Conservation (phyloP, 73 alveolate species). For the Tetrahymena elliotti region DNA sequence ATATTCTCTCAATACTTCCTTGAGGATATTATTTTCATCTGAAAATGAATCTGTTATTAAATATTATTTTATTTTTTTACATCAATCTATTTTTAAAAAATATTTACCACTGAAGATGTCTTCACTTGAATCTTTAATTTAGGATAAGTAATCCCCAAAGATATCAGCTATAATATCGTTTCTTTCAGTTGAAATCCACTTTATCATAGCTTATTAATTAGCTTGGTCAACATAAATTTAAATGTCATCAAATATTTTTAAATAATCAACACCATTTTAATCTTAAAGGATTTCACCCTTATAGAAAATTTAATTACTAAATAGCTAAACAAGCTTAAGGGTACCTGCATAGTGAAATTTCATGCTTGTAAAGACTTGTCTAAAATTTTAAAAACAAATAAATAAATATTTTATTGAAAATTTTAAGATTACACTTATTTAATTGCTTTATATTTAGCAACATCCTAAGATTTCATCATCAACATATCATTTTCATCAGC, state of each 20-base stretch:
- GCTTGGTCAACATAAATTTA: not conserved
- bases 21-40: not conserved
- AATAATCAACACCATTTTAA: not conserved
- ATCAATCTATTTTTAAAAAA: not conserved
- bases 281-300: not conserved
- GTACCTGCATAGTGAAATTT: not conserved
- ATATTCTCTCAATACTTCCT: not conserved
- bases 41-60: not conserved
- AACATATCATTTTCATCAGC: not conserved
- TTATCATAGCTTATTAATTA: not conserved
- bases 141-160: not conserved
- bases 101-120: not conserved
- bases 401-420: not conserved
- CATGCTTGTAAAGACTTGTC: not conserved
- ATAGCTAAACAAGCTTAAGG: not conserved
- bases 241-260: not conserved
- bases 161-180: not conserved
- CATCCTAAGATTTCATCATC: not conserved
- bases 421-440: not conserved
- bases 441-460: not conserved
- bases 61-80: not conserved
- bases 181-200: not conserved
- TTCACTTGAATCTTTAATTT: not conserved
- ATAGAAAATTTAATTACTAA: not conserved
- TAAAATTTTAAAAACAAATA: not conserved